Evolutionary conservation across 2,329 filamentous ascomycete species (phyloP), one percentile per base, ranked within the genome.

Genomic region (Colletotrichum lindemuthianum): DNA sequence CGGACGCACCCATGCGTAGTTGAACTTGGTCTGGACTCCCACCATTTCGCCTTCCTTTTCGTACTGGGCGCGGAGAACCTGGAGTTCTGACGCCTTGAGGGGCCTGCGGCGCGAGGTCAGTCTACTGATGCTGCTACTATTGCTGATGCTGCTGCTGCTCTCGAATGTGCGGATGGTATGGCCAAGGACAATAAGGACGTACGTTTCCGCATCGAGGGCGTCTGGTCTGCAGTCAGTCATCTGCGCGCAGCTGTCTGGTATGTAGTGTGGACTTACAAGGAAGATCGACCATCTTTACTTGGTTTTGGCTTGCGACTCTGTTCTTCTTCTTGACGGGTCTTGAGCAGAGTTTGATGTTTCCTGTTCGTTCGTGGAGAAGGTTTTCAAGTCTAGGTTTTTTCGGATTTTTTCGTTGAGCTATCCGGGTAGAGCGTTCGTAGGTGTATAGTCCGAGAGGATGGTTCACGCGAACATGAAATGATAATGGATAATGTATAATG

Each of bases 1-100:
- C 83, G 61, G 24, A 24, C 24, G 24, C 87, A 97, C 93, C 96
- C 96, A 99, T 75, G 96, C 95, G 78, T 95, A 98, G 88, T 99
- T 99, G 87, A 99, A 99, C 77, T 98, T 98, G 67, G 96, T 99
- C 79, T 99, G 96, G 44, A 99, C 88, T 65, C 95, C 94, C 66
- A 97, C 95, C 83, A 97, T 96, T 73, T 97, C 92, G 70, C 95
- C 96, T 81, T 99, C 96, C 76, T 97, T 97, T 76, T 98, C 95
- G 77, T 96, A 99, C 78, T 99, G 96, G 66, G 92, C 85, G 69
- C 95, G 92, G 58, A 99, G 86, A 68, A 98, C 96, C 77, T 94
- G 90, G 66, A 99, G 90, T 80, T 99, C 96, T 54, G 92, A 91
- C 60, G 92, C 88, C 80, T 96, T 96, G 68, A 99, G 86, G 70